Evolutionary conservation across 1,284 basidiomycete genomes (phyloP), one percentile per base, ranked within the genome.

Genomic region (Ustilago loliicola): DNA sequence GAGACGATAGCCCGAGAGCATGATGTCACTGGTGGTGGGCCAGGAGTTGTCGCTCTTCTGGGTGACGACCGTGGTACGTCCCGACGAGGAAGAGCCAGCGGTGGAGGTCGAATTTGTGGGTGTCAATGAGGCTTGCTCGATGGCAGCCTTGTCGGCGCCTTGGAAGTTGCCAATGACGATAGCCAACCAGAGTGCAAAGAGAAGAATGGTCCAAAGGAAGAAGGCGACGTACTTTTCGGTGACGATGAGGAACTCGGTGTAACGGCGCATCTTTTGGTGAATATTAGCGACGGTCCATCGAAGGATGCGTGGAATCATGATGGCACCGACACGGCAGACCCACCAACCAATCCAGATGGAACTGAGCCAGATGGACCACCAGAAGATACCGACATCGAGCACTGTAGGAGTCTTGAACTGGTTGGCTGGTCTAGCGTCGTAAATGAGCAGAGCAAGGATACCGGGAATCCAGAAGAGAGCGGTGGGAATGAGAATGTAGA

Each of bases 281-380:
- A 89, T 61, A 45, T 70, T 75, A 6, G 60, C 47, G 64, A 61
- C 34, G 50, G 61, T 73, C 57, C 67, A 69, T 7, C 57, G 57
- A 5, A 78, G 59, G 2, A 78, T 2, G 27, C 64, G 69, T 5
- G 75, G 80, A n/a, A 77, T 56, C 52, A 82, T 62, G 81, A 87
- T 92, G 89, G 92, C 89, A 36, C 88, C 87, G 5, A 93, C 92
- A 48, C 93, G 89, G 7, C 91, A 88, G 45, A 87, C 90, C 94
- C 94, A 96, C 93, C 94, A 96, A 23, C 93, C 93, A 89, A 82
- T 90, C 94, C 94, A 95, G 32, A 90, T 88, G 45, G 94, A 89
- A 45, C 89, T 90, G 47, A 95, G 88, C 93, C 93, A 96, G 69
- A 94, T 91, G 63, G 93, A 94, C 94, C 94, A 96, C 91, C 91